These are phyloP conservation scores for Linderniella brevidens DNA, from an alignment of 257 asterid species.

Conservation along the genomic window DNA sequence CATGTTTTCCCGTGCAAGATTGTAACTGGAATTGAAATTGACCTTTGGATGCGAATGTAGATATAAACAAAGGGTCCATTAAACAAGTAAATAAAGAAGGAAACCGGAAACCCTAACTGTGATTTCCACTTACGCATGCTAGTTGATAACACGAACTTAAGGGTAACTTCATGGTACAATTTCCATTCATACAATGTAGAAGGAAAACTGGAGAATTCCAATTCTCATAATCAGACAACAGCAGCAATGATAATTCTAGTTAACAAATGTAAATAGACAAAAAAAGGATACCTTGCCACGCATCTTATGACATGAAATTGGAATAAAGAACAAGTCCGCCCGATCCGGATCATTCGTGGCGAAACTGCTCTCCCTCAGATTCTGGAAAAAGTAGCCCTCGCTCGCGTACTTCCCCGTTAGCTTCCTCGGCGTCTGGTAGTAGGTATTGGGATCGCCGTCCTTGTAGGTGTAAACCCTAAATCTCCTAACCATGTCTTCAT, in stretches of 20 bases:
- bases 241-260: neutral
- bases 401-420: slow-evolving; percentile 91
- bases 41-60: too few relatives aligned
- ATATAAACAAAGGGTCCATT: too few relatives aligned
- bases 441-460: slow-evolving; percentile 94
- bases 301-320: slow-evolving; percentile 97
- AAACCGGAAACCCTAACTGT: neutral
- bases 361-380: slow-evolving; percentile 71
- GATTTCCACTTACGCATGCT: too few relatives aligned
- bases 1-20: too few relatives aligned
- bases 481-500: slow-evolving; percentile 59
- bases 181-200: too few relatives aligned
- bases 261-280: neutral
- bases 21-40: too few relatives aligned
- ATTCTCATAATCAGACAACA: too few relatives aligned
- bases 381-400: slow-evolving; percentile 89
- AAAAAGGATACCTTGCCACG: slow-evolving; percentile 71
- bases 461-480: slow-evolving; percentile 78
- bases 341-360: slow-evolving; percentile 67
- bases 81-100: neutral
- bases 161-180: too few relatives aligned
- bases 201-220: too few relatives aligned
- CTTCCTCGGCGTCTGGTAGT: slow-evolving; percentile 91
- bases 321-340: slow-evolving; percentile 90
- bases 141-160: too few relatives aligned